These are phyloP conservation scores for Naganishia friedmannii DNA, from an alignment of 768 basidiomycete genomes.

Conservation along the genomic window DNA sequence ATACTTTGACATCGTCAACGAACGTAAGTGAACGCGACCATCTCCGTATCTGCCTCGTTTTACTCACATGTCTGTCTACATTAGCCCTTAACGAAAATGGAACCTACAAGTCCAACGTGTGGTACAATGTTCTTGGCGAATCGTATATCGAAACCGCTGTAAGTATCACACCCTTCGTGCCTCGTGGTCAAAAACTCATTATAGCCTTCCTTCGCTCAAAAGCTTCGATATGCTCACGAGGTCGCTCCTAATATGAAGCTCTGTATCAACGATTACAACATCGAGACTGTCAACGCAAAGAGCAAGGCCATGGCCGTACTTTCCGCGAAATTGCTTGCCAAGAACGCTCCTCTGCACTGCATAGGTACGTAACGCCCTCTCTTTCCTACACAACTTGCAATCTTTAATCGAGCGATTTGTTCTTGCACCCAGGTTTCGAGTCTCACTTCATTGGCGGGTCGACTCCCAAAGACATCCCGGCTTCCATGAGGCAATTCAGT, in stretches of 20 bases:
- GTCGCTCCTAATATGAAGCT: constrained; percentile 44
- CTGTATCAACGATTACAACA: constrained; percentile 49
- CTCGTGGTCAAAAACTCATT: neutral
- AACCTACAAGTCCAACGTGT: constrained; percentile 37
- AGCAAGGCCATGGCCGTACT: constrained; percentile 35
- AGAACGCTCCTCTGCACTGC: constrained; percentile 40
- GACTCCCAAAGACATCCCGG: constrained; percentile 34
- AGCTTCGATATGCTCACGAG: constrained; percentile 40
- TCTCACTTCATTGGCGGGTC: constrained; percentile 25
- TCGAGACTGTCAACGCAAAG: constrained; percentile 46
- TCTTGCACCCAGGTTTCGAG: constrained; percentile 32
- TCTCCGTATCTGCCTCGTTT: neutral
- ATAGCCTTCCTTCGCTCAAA: neutral
- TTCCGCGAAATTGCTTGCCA: constrained; percentile 34
- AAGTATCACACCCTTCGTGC: constrained; percentile 13
- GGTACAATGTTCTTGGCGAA: constrained; percentile 43
- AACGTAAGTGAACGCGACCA: constrained; percentile 37
- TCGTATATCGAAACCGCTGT: constrained; percentile 39
- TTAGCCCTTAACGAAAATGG: constrained; percentile 43
- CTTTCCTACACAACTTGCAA: constrained; percentile 27
- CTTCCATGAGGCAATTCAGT: constrained; percentile 42
- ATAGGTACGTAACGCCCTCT: constrained; percentile 39
- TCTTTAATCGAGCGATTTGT: constrained; percentile 25
- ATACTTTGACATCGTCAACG: constrained; percentile 44
- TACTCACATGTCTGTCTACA: neutral